phyloP scores from a whole-genome alignment of 495 filamentous ascomycete genomes.

The Amphirosellinia nigrospora region DNA sequence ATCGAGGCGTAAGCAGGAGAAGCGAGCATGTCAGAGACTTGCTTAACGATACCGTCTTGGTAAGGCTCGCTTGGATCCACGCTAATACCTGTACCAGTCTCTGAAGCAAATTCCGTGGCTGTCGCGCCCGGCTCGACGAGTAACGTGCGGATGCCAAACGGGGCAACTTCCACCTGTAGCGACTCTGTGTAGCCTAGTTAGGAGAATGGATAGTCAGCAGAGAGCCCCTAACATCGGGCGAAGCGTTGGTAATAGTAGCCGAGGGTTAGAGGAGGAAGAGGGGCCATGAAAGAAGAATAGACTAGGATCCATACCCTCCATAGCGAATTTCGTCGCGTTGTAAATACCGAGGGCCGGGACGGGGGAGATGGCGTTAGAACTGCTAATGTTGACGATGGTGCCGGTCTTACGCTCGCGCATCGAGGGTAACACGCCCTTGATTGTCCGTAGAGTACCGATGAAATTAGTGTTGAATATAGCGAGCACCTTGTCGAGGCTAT shows the following conservation, averaged over 20 bases:
- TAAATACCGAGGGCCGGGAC: slow-evolving; percentile 43
- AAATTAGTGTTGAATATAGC: slow-evolving; percentile 54
- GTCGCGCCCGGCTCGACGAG: slow-evolving; percentile 46
- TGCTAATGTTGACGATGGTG: slow-evolving; percentile 49
- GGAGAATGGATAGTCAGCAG: not conserved
- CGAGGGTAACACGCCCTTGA: slow-evolving; percentile 54
- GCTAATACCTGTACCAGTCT: slow-evolving; percentile 23
- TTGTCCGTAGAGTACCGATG: slow-evolving; percentile 50
- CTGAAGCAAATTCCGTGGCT: slow-evolving; percentile 23
- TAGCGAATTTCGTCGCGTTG: slow-evolving; percentile 49
- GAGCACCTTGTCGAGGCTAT: slow-evolving; percentile 39
- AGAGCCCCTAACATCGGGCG: not conserved
- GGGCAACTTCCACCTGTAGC: slow-evolving; percentile 42
- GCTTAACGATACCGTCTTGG: slow-evolving; percentile 24
- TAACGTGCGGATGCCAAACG: slow-evolving; percentile 44
- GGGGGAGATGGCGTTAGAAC: slow-evolving; percentile 35
- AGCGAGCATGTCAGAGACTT: not conserved
- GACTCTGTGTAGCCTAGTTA: slow-evolving; percentile 34
- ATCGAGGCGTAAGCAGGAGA: not conserved
- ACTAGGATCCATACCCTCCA: slow-evolving; percentile 40
- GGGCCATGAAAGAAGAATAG: not conserved
- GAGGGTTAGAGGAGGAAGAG: not conserved
- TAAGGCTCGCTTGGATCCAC: slow-evolving; percentile 27
- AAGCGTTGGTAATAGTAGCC: not conserved
- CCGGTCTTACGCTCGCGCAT: slow-evolving; percentile 53